Conservation (phyloP, 805 yeast genomes). For the Saccharomycopsis fibuligera region DNA sequence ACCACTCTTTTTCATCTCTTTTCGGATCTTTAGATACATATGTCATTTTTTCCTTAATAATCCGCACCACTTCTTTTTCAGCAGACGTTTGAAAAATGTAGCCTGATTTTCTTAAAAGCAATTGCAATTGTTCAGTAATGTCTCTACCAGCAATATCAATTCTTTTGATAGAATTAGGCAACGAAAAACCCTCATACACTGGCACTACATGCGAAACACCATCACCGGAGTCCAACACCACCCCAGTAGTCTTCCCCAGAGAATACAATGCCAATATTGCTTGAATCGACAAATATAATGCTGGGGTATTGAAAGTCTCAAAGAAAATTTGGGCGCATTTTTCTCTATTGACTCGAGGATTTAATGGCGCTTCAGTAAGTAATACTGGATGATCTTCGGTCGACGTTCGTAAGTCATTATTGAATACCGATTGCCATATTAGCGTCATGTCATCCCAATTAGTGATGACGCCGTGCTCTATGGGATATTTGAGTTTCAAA, state of each 20-base stretch:
- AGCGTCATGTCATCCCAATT: conserved; percentile 86
- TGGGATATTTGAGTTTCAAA: conserved; percentile 63
- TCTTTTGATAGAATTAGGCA: conserved; percentile 65
- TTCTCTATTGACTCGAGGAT: conserved; percentile 58
- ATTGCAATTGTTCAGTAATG: conserved; percentile 67
- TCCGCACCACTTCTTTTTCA: conserved; percentile 75
- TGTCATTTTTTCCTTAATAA: conserved; percentile 71
- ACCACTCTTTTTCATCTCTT: conserved; percentile 48
- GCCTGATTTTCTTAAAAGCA: conserved; percentile 64
- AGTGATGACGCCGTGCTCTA: conserved; percentile 69
- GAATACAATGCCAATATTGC: conserved; percentile 84
- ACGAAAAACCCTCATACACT: conserved; percentile 79
- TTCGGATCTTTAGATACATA: conserved; percentile 52
- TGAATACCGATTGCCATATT: conserved; percentile 67
- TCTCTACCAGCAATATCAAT: conserved; percentile 84
- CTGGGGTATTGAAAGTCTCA: conserved; percentile 69
- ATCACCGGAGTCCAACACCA: conserved; percentile 87
- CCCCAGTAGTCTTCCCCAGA: conserved; percentile 84
- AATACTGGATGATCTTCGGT: conserved; percentile 83
- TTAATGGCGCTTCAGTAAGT: conserved; percentile 84
- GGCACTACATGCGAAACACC: conserved; percentile 88
- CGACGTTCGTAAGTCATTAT: conserved; percentile 47
- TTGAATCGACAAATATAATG: conserved; percentile 65
- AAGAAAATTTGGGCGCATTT: conserved; percentile 58
- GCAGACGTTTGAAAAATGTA: conserved; percentile 58